phyloP scores from a whole-genome alignment of 495 filamentous ascomycete genomes.

The Podospora bellae-mahoneyi region DNA sequence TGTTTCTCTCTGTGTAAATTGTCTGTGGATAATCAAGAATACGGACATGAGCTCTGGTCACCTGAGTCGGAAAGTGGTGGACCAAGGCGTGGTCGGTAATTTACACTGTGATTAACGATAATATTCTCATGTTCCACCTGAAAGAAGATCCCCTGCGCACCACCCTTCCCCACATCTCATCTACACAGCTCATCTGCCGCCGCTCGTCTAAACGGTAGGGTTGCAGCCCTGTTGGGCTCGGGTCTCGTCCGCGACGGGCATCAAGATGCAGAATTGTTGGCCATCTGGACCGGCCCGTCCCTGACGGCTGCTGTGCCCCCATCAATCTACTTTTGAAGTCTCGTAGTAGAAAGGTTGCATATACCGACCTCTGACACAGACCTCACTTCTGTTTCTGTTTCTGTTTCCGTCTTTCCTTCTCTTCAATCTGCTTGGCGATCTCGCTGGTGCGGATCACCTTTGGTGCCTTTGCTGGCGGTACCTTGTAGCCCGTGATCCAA shows the following conservation, averaged over 20 bases:
- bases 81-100: neutral
- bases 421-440: slow-evolving; percentile 35
- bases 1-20: neutral
- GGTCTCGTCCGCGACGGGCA: neutral
- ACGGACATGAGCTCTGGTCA: neutral
- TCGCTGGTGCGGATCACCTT: slow-evolving; percentile 49
- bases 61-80: neutral
- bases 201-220: neutral
- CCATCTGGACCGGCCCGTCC: neutral
- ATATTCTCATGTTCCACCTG: neutral
- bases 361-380: neutral
- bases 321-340: neutral
- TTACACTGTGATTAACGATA: neutral
- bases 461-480: slow-evolving; percentile 26
- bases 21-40: neutral
- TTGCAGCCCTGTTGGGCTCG: neutral
- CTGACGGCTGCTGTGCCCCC: slow-evolving; percentile 2
- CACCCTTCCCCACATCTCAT: neutral
- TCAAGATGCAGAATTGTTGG: neutral
- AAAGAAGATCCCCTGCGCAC: neutral
- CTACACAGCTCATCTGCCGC: slow-evolving; percentile 2
- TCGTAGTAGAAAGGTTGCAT: neutral
- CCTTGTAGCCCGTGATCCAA: slow-evolving; percentile 34
- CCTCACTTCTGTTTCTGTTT: slow-evolving; percentile 31
- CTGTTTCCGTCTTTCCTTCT: slow-evolving; percentile 27